Conservation (phyloP, 805 yeast genomes). For the Jamesozyma gamospora region DNA sequence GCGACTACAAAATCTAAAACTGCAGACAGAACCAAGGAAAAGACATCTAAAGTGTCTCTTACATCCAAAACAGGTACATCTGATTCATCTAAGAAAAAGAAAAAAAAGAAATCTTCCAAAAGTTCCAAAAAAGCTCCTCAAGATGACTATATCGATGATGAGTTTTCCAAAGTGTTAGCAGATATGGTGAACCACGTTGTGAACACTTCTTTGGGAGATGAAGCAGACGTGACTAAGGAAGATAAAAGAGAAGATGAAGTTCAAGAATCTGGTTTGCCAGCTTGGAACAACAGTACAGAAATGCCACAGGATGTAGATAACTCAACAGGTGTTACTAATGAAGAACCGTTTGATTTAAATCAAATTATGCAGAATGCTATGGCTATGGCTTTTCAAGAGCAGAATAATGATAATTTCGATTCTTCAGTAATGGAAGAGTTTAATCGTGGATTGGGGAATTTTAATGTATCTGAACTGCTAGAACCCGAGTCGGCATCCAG, state of each 20-base stretch:
- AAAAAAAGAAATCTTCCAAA: slow-evolving; percentile 14
- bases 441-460: slow-evolving; percentile 17
- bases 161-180: slow-evolving; percentile 43
- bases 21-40: slow-evolving; percentile 1
- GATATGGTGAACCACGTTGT: slow-evolving; percentile 49
- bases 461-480: slow-evolving; percentile 5
- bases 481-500: neutral
- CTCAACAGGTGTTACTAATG: slow-evolving; percentile 13
- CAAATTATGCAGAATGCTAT: slow-evolving; percentile 70
- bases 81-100: slow-evolving; percentile 12
- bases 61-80: slow-evolving; percentile 11
- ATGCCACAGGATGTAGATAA: neutral
- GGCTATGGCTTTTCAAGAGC: slow-evolving; percentile 61
- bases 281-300: slow-evolving; percentile 1
- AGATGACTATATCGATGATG: slow-evolving; percentile 19
- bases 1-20: slow-evolving; percentile 2
- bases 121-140: slow-evolving; percentile 1
- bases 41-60: slow-evolving; percentile 2
- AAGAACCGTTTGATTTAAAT: slow-evolving; percentile 52
- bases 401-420: slow-evolving; percentile 11
- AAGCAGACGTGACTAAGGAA: neutral
- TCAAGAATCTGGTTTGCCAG: neutral
- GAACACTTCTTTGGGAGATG: slow-evolving; percentile 25
- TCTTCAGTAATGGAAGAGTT: slow-evolving; percentile 21
- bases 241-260: neutral